Evolutionary conservation across 2,329 filamentous ascomycete species (phyloP).

Genomic region (Ophiostoma montium): DNA sequence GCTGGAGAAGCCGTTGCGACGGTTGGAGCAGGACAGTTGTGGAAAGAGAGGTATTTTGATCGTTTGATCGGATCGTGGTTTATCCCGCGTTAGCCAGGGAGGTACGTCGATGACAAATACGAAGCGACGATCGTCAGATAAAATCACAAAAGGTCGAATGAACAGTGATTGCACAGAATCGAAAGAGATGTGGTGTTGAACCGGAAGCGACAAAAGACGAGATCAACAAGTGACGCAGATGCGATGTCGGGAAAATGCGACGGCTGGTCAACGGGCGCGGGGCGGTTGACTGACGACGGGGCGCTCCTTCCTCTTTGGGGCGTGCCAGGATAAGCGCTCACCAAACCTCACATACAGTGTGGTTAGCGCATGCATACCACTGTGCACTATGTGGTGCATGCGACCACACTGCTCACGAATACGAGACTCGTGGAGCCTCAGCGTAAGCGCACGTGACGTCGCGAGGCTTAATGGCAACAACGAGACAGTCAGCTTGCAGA

Average conservation of each 20-base stretch:
- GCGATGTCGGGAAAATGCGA: neutral
- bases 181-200: neutral
- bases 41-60: neutral
- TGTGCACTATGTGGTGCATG: no score
- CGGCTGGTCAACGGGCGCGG: neutral
- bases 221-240: neutral
- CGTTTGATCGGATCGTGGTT: no score
- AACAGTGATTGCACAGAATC: neutral
- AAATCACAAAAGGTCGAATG: neutral
- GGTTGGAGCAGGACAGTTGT: constrained; percentile 13
- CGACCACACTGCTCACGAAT: no score
- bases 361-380: no score
- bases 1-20: constrained; percentile 30
- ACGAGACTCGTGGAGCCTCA: no score
- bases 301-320: neutral
- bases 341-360: no score
- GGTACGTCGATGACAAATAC: neutral
- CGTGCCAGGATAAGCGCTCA: neutral
- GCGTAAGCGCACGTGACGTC: no score
- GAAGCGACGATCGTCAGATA: neutral
- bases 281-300: neutral
- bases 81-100: neutral
- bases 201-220: neutral
- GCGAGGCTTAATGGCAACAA: no score
- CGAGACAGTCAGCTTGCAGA: no score